These are phyloP conservation scores for Xeromyces bisporus DNA, from an alignment of 495 filamentous ascomycete species.

Conservation along the genomic window DNA sequence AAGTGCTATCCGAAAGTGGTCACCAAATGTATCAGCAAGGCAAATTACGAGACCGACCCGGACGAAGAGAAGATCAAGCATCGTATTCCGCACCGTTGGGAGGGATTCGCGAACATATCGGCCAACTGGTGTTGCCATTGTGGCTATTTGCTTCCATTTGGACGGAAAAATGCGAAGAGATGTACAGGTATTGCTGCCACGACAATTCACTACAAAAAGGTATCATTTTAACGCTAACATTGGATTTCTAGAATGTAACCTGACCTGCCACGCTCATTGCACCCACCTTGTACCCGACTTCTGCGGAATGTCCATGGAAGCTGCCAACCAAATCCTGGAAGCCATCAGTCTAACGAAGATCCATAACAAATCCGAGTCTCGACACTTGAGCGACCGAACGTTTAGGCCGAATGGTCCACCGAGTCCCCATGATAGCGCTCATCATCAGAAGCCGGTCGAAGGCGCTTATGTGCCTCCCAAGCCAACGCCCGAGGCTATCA, in stretches of 20 bases:
- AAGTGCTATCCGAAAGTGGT: conserved; percentile 97
- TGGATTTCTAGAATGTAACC: conserved; percentile 55
- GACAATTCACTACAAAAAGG: too few relatives aligned
- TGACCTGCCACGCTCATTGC: conserved; percentile 82
- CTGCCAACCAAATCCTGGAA: conserved; percentile 77
- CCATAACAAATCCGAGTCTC: conserved; percentile 29
- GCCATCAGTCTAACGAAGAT: conserved; percentile 27
- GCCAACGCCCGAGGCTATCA: conserved; percentile 29
- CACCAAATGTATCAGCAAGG: conserved; percentile 99
- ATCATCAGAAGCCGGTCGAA: conserved; percentile 30
- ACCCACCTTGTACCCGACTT: conserved; percentile 96
- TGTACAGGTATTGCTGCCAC: conserved; percentile 51
- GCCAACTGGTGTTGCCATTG: conserved; percentile 99
- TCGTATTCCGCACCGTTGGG: conserved; percentile 93
- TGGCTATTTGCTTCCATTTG: conserved; percentile 92
- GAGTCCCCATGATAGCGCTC: conserved; percentile 31
- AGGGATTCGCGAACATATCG: conserved; percentile 84
- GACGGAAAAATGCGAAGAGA: conserved; percentile 82
- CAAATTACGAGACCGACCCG: conserved; percentile 91
- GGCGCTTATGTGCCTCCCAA: conserved; percentile 31
- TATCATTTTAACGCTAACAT: conserved; percentile 12
- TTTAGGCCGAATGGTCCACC: conserved; percentile 39
- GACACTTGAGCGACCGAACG: conserved; percentile 43
- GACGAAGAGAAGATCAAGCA: conserved; percentile 99
- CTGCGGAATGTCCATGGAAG: conserved; percentile 98